Percentiles rank a stretch among this genome's conserved stretches.
These are phyloP conservation scores for Barbarea vulgaris DNA, from an alignment of 345 rosid genomes.

Conservation along the genomic window DNA sequence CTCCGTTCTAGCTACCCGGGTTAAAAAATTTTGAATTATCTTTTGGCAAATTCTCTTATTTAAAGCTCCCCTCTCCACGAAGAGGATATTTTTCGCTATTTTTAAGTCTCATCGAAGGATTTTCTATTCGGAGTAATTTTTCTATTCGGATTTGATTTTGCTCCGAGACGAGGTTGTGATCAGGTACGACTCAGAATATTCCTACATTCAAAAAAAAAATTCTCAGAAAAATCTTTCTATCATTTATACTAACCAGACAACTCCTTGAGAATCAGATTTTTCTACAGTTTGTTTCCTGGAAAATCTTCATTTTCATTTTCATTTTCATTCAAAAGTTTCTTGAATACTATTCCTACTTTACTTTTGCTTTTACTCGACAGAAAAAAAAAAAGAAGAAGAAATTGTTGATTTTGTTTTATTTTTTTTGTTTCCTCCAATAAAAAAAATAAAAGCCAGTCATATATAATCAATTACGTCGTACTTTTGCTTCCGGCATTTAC, in stretches of 20 bases:
- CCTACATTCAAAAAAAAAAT: not conserved
- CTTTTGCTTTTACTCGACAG: slow-evolving; percentile 38
- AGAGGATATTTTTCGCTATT: not conserved
- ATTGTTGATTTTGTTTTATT: not conserved
- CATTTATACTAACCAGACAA: not conserved
- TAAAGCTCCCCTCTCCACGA: not conserved
- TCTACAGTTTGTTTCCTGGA: not conserved
- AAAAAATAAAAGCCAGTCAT: slow-evolving; percentile 22
- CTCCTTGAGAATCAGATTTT: not conserved
- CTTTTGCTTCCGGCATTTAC: slow-evolving; percentile 38
- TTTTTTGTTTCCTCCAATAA: not conserved
- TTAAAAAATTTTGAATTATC: not conserved
- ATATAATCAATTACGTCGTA: slow-evolving; percentile 26
- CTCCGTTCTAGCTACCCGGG: slow-evolving; percentile 22
- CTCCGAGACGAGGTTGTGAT: slow-evolving; percentile 20
- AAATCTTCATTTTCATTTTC: not conserved
- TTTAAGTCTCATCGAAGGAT: not conserved
- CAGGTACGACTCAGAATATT: slow-evolving; percentile 20
- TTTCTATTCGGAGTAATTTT: not conserved
- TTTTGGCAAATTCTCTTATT: not conserved
- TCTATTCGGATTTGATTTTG: not conserved
- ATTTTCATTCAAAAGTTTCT: slow-evolving; percentile 20
- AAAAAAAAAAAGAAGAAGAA: slow-evolving; percentile 1
- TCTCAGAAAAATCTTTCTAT: not conserved
- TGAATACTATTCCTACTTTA: slow-evolving; percentile 38